Evolutionary conservation across 352 stramenopile genomes (phyloP).

Genomic region (Phytopythium aichiense): DNA sequence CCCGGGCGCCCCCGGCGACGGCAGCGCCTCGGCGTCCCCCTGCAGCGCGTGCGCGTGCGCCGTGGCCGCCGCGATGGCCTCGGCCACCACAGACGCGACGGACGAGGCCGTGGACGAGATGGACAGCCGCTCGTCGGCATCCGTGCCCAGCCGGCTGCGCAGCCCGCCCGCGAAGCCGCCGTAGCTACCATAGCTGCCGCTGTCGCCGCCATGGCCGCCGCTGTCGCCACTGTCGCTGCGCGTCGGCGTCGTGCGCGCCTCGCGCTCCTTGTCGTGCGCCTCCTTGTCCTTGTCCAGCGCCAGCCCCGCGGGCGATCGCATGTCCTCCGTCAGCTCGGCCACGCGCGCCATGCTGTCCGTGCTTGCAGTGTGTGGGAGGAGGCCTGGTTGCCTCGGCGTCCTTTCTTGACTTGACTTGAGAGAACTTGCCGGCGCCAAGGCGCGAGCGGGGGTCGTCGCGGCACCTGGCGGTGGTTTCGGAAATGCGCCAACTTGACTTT

Average conservation of each 20-base stretch:
- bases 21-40: constrained; percentile 3
- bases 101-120: constrained; percentile 8
- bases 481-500: too few relatives aligned
- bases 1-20: constrained; percentile 24
- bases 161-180: background rate
- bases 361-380: too few relatives aligned
- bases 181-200: background rate
- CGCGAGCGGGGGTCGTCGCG: too few relatives aligned
- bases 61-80: constrained; percentile 6
- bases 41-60: background rate
- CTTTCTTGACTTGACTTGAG: background rate
- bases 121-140: constrained; percentile 6
- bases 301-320: background rate
- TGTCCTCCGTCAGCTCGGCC: background rate
- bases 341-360: background rate
- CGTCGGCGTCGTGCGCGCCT: background rate
- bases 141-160: constrained; percentile 2
- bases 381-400: background rate
- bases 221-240: background rate
- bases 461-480: too few relatives aligned
- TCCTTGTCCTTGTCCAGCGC: background rate
- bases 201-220: background rate
- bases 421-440: background rate
- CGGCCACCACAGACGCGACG: constrained; percentile 5
- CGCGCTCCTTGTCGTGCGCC: background rate